phyloP scores from a whole-genome alignment of 768 basidiomycete species.

The Leccinum subgranulosum region DNA sequence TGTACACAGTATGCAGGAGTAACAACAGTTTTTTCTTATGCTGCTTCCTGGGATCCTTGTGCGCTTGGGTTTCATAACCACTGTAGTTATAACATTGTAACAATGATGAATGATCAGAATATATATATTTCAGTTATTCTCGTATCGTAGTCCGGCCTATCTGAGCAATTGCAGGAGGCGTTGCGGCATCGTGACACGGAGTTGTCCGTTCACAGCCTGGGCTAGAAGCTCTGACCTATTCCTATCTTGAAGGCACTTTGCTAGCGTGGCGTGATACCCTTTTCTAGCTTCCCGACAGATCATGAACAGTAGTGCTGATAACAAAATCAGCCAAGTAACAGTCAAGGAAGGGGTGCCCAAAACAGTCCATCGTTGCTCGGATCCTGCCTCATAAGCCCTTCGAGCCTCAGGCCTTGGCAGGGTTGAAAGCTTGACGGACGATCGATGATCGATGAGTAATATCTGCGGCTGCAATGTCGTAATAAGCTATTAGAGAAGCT shows the following conservation, averaged over 20 bases:
- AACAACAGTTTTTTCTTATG: neutral
- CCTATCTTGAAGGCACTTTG: neutral
- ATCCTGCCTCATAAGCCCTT: too few species aligned
- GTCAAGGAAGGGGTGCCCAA: neutral
- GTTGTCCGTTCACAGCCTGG: neutral
- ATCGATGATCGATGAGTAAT: too few species aligned
- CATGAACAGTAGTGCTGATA: too few species aligned
- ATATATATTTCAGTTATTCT: neutral
- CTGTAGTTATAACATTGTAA: neutral
- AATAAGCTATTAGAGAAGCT: neutral
- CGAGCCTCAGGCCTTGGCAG: too few species aligned
- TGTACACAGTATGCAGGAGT: neutral
- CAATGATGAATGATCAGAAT: neutral
- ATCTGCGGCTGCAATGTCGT: neutral
- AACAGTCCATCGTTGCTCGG: neutral
- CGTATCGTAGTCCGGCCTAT: too few species aligned
- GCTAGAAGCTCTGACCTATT: neutral
- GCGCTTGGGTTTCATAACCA: neutral
- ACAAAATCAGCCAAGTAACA: neutral
- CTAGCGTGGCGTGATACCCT: neutral
- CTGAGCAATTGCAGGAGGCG: neutral
- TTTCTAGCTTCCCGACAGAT: neutral
- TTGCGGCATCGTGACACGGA: neutral
- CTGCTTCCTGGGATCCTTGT: neutral
- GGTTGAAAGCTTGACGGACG: too few species aligned